Conservation (phyloP, 1,284 basidiomycete genomes). For the Ganoderma multipileum region DNA sequence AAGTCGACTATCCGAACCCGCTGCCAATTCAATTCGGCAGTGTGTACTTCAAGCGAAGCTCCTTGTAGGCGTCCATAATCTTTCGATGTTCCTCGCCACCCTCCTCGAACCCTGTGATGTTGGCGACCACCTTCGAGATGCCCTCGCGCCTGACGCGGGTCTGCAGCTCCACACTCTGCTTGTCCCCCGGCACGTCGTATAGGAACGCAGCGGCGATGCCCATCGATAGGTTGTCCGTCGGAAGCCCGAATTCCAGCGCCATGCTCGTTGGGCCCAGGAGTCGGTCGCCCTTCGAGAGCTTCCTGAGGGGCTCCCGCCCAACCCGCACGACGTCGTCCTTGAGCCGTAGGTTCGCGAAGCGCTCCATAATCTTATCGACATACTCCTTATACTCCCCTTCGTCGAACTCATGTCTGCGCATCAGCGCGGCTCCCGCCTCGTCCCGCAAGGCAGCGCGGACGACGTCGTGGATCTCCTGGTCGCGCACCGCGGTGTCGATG, state of each 20-base stretch:
- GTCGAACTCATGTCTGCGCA: conserved; percentile 36
- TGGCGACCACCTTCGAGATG: conserved; percentile 35
- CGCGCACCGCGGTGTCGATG: conserved; percentile 41
- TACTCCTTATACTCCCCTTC: conserved; percentile 41
- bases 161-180: conserved; percentile 42
- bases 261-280: conserved; percentile 46
- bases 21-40: conserved; percentile 5
- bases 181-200: conserved; percentile 43
- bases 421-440: conserved; percentile 39
- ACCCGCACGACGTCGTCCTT: conserved; percentile 47
- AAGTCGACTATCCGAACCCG: neutral
- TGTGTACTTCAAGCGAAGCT: conserved; percentile 21
- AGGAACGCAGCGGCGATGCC: conserved; percentile 47
- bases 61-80: conserved; percentile 36
- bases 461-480: conserved; percentile 31
- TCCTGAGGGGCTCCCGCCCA: conserved; percentile 47
- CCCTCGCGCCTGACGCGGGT: conserved; percentile 37
- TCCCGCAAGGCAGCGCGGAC: conserved; percentile 34
- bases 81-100: conserved; percentile 34
- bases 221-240: conserved; percentile 40
- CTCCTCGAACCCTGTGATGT: conserved; percentile 38
- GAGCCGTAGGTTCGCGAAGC: conserved; percentile 45
- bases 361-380: conserved; percentile 42
- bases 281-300: conserved; percentile 44
- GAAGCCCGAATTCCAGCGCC: conserved; percentile 42